These are phyloP conservation scores for Blastobotrys chiropterorum DNA, from an alignment of 805 yeast genomes.

Conservation along the genomic window DNA sequence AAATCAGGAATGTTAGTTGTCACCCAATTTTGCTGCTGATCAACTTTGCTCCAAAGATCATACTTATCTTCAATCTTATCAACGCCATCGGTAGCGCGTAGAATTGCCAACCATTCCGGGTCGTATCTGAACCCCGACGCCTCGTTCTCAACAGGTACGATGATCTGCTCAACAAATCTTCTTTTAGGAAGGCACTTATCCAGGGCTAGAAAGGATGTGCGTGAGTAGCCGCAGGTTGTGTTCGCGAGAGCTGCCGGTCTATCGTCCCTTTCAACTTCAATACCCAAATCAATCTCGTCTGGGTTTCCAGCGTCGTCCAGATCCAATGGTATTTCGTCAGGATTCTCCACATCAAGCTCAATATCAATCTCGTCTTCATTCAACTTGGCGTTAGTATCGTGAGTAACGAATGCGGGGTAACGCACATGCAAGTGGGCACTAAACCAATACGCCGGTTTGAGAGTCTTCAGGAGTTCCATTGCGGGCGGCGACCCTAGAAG, in stretches of 20 bases:
- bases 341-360: slow-evolving; percentile 24
- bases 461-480: slow-evolving; percentile 43
- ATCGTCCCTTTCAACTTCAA: slow-evolving; percentile 10
- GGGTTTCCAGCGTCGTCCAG: slow-evolving; percentile 21
- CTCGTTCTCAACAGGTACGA: slow-evolving; percentile 27
- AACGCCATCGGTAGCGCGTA: slow-evolving; percentile 17
- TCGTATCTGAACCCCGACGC: slow-evolving; percentile 24
- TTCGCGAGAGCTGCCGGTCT: neutral
- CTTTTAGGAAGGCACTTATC: slow-evolving; percentile 77
- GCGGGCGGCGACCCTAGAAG: slow-evolving; percentile 70
- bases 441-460: slow-evolving; percentile 73
- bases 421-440: slow-evolving; percentile 83
- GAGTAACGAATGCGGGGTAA: slow-evolving; percentile 52
- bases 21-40: slow-evolving; percentile 27
- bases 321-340: slow-evolving; percentile 33
- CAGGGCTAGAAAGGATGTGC: slow-evolving; percentile 59
- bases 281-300: slow-evolving; percentile 19
- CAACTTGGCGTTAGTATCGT: slow-evolving; percentile 22
- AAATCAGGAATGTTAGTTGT: slow-evolving; percentile 24
- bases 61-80: neutral
- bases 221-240: slow-evolving; percentile 2
- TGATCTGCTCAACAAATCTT: slow-evolving; percentile 47
- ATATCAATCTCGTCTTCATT: slow-evolving; percentile 29
- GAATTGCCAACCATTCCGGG: slow-evolving; percentile 34
- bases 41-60: slow-evolving; percentile 11